Conservation (phyloP, 345 rosid genomes). For the Murraya paniculata region DNA sequence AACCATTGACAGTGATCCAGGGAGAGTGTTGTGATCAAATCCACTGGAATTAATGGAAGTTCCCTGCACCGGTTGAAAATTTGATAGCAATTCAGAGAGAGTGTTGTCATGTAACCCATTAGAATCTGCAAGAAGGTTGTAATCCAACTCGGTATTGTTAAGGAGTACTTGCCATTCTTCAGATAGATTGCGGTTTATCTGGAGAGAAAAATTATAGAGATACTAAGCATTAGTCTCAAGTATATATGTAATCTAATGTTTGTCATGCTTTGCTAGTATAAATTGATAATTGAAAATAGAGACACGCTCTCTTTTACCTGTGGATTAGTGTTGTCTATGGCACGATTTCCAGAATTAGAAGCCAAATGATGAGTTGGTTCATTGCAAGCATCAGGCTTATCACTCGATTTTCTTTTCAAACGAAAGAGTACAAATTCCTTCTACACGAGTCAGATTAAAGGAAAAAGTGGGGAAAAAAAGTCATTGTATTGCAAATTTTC, state of each 20-base stretch:
- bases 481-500: neutral
- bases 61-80: too few species aligned
- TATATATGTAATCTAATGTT: neutral
- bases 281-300: neutral
- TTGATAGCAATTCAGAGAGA: too few species aligned
- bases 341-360: neutral
- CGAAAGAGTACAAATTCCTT: slow-evolving; percentile 19
- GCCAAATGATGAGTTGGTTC: neutral
- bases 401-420: slow-evolving; percentile 8
- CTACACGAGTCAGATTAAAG: neutral
- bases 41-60: neutral
- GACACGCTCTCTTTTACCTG: slow-evolving; percentile 12
- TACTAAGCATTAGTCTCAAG: slow-evolving; percentile 4
- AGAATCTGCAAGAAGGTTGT: neutral
- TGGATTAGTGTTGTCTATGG: neutral
- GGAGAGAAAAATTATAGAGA: neutral
- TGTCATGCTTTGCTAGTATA: neutral
- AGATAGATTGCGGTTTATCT: neutral
- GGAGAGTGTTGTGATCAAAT: neutral
- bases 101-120: too few species aligned
- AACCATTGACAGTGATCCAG: neutral
- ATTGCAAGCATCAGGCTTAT: neutral
- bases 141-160: neutral
- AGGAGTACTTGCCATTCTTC: too few species aligned
- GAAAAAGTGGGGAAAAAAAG: neutral